Conservation (phyloP, 305 asterid species). For the Fraxinus sp. region DNA sequence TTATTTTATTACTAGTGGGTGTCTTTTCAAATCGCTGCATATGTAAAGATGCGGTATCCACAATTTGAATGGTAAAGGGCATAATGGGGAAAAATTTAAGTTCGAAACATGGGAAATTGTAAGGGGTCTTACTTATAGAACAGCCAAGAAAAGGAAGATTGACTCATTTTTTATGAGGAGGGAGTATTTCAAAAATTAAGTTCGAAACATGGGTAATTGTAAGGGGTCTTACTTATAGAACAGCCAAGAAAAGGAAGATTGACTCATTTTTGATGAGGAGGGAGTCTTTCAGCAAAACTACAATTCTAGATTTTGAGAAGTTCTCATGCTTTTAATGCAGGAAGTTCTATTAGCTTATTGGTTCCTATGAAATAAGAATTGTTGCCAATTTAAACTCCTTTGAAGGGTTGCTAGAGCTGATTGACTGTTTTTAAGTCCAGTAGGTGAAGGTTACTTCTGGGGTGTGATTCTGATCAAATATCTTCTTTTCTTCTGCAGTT, state of each 20-base stretch:
- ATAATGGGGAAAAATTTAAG: not conserved
- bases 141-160: not conserved
- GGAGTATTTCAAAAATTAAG: not conserved
- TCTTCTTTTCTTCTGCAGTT: slow-evolving; percentile 40
- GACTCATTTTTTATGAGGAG: too few relatives aligned
- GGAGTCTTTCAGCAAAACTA: not conserved
- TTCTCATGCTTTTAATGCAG: not conserved
- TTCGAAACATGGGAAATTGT: not conserved
- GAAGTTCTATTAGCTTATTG: not conserved
- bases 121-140: not conserved
- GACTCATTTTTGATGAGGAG: not conserved
- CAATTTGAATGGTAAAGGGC: not conserved
- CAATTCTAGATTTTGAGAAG: not conserved
- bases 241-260: not conserved
- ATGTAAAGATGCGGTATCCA: not conserved
- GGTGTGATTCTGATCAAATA: slow-evolving; percentile 12
- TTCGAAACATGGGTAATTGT: not conserved
- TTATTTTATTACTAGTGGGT: not conserved
- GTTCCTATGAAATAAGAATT: not conserved
- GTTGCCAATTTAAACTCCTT: slow-evolving; percentile 10
- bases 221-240: not conserved
- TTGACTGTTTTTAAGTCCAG: slow-evolving; percentile 12
- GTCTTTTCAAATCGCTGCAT: not conserved
- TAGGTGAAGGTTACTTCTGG: slow-evolving; percentile 17
- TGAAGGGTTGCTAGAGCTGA: not conserved